A percentile compares a stretch with the other conserved stretches of the same genome.
These are phyloP conservation scores for Golubevia pallescens DNA, from an alignment of 1,284 basidiomycete genomes.

Conservation along the genomic window DNA sequence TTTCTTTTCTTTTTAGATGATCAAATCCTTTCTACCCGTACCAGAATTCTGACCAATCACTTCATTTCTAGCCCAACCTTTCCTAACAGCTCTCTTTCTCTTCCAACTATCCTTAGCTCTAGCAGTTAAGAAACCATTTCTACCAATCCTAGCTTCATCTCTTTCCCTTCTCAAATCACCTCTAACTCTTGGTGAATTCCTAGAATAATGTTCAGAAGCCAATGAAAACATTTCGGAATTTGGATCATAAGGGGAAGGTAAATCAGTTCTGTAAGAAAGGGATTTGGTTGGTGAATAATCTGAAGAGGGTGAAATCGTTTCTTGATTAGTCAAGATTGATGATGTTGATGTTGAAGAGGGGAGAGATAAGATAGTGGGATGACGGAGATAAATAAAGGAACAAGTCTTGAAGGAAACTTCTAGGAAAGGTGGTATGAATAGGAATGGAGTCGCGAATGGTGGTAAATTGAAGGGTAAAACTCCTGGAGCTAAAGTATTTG, in stretches of 20 bases:
- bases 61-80: conserved; percentile 28
- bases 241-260: conserved; percentile 56
- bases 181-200: conserved; percentile 52
- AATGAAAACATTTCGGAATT: conserved; percentile 53
- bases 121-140: conserved; percentile 36
- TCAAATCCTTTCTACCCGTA: no score
- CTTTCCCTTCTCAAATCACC: conserved; percentile 43
- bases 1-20: no score
- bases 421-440: conserved; percentile 95
- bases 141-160: conserved; percentile 37
- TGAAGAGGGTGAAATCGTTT: neutral
- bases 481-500: no score
- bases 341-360: no score
- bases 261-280: conserved; percentile 37
- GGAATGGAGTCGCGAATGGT: conserved; percentile 82
- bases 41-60: neutral
- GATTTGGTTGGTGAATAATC: neutral
- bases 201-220: conserved; percentile 59
- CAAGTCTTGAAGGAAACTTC: conserved; percentile 90
- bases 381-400: conserved; percentile 89
- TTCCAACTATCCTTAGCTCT: conserved; percentile 41
- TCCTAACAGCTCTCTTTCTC: conserved; percentile 32
- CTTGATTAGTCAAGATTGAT: no score
- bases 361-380: no score
- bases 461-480: conserved; percentile 85